These are phyloP conservation scores for Mycogone perniciosa DNA, from an alignment of 2,329 filamentous ascomycete genomes.

Conservation along the genomic window DNA sequence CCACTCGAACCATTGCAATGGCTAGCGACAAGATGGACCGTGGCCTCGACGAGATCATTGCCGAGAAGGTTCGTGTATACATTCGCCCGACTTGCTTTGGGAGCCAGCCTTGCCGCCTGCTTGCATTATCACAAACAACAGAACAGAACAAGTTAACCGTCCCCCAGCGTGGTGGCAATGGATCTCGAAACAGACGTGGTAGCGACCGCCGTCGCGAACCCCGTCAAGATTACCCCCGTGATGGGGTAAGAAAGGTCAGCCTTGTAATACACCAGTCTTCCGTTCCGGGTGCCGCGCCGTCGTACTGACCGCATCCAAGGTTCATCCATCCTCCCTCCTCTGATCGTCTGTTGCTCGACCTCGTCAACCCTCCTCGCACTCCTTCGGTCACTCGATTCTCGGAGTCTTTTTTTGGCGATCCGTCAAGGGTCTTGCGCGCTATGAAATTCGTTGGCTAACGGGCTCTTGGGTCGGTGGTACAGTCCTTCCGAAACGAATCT, in stretches of 20 bases:
- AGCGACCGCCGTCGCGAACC: conserved; percentile 28
- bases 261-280: background rate
- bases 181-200: conserved; percentile 30
- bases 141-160: conserved; percentile 7
- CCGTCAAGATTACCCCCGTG: conserved; percentile 56
- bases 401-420: conserved; percentile 23
- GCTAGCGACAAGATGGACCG: conserved; percentile 42
- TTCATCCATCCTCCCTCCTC: conserved; percentile 22
- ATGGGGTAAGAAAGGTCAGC: conserved; percentile 83
- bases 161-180: conserved; percentile 25
- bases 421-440: conserved; percentile 25
- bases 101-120: conserved; percentile 1
- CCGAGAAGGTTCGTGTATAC: conserved; percentile 36
- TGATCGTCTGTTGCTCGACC: conserved; percentile 21
- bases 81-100: background rate
- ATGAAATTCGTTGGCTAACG: conserved; percentile 29
- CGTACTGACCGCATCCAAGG: conserved; percentile 20
- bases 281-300: background rate
- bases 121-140: background rate
- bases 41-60: conserved; percentile 52
- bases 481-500: conserved; percentile 57
- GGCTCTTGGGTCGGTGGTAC: conserved; percentile 32
- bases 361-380: conserved; percentile 23
- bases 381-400: conserved; percentile 25
- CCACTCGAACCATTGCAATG: conserved; percentile 21